Base-by-base conservation (phyloP, 495 filamentous ascomycete species). In the Pyrenula aspistea region DNA sequence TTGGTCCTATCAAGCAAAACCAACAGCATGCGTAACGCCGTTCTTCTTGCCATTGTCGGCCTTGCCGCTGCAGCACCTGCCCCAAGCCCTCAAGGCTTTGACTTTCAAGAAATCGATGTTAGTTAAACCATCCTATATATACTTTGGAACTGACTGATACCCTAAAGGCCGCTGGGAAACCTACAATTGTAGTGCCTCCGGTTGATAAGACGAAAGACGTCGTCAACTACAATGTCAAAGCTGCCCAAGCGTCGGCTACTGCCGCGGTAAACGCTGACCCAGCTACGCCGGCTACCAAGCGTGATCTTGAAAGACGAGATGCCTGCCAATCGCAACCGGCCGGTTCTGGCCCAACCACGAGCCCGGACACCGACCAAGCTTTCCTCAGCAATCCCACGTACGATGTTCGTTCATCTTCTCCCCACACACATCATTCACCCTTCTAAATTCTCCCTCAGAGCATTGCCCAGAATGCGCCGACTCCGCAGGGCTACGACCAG, bases 401-500 rank as follows among this genome's bases (percentile, higher is more conserved):
- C 25, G 21, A 24, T 24, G 60, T 59, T 54, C 1, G 57, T 51
- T 22, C 15, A n/a, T 20, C 20, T 24, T 53, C n/a, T 3, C 23
- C 25, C 2, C n/a, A 23, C 25, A 2, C 11, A 52, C 22, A 10
- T 24, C 22, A 2, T 11, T 2, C 10, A n/a, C 24, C 47, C 2
- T 23, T 2, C 50, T 57, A 2, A 58, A 12, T 48, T 3, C 12
- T 25, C 25, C 12, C 25, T 20, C 53, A 61, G 59, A 24, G 49
- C 12, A 55, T 55, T 47, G 25, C 31, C 10, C 22, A 25, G 1
- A 49, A 2, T 31, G 71, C 75, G 11, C 50, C 59, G 1, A 68
- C 65, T 0, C 76, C 76, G 12, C 31, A 57, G 15, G 68, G 70
- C 31, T 79, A 79, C 56, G 62, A 55, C 2, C 53, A 55, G n/a